Conservation (phyloP, 192 early-diverging fungal genomes). For the Podila minutissima region DNA sequence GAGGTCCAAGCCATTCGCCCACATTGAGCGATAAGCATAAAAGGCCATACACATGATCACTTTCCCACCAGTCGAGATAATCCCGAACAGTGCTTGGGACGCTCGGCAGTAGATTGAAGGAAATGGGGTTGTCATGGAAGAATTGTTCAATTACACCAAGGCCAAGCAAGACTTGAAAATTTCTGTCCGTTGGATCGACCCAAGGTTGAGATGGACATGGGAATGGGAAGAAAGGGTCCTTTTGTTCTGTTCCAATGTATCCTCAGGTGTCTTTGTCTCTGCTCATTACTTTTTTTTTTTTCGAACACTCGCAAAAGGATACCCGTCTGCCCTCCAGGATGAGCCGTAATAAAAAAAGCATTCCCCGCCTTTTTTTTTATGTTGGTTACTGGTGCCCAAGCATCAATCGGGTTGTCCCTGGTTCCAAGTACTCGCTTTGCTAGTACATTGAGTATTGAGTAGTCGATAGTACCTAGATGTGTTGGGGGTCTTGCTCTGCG, state of each 20-base stretch:
- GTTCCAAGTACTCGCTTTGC: no score
- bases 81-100: not conserved
- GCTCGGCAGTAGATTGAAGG: no score
- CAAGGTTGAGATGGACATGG: not conserved
- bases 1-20: no score
- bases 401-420: no score
- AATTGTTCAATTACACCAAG: no score
- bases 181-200: not conserved
- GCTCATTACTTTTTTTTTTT: not conserved
- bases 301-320: not conserved
- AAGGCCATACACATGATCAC: not conserved
- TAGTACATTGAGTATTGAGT: no score
- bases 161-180: no score
- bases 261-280: not conserved
- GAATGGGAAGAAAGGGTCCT: not conserved
- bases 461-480: not conserved
- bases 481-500: not conserved
- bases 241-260: not conserved
- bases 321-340: not conserved
- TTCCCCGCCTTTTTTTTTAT: no score
- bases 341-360: not conserved
- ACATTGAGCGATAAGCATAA: not conserved
- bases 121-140: no score
- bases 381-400: no score
- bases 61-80: not conserved